Conservation (phyloP, 306 rosid genomes). For the Citrullus colocynthis region DNA sequence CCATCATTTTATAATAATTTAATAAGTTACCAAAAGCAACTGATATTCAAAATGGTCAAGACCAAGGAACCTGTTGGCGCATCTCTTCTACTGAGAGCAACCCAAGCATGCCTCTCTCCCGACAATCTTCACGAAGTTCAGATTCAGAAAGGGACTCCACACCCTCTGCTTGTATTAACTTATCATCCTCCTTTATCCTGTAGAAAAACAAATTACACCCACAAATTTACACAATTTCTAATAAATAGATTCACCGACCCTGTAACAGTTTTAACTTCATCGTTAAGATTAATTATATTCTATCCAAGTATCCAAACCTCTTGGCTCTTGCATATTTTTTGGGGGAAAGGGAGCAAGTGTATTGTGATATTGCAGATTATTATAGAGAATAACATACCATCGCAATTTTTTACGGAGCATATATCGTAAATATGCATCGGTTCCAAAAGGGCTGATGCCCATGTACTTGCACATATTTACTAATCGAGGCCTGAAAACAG, state of each 20-base stretch:
- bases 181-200: conserved; percentile 90
- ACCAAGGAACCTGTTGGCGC: conserved; percentile 76
- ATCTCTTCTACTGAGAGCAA: conserved; percentile 80
- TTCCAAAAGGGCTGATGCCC: conserved; percentile 82
- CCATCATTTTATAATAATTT: neutral
- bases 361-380: neutral
- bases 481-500: conserved; percentile 63
- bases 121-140: conserved; percentile 86
- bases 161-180: conserved; percentile 76
- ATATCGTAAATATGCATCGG: conserved; percentile 77
- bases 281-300: neutral
- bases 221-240: neutral
- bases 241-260: neutral
- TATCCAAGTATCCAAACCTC: neutral
- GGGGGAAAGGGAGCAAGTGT: neutral
- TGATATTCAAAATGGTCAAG: neutral
- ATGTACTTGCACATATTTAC: conserved; percentile 97
- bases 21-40: neutral
- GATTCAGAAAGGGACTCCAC: conserved; percentile 89
- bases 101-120: conserved; percentile 98
- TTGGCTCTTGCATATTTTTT: neutral
- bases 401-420: conserved; percentile 71
- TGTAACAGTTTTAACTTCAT: neutral
- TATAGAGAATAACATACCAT: conserved; percentile 24
- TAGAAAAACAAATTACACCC: neutral